A percentile compares a stretch with the other conserved stretches of the same genome.
Evolutionary conservation across 257 asterid genomes (phyloP).

Genomic region (Echium plantagineum): DNA sequence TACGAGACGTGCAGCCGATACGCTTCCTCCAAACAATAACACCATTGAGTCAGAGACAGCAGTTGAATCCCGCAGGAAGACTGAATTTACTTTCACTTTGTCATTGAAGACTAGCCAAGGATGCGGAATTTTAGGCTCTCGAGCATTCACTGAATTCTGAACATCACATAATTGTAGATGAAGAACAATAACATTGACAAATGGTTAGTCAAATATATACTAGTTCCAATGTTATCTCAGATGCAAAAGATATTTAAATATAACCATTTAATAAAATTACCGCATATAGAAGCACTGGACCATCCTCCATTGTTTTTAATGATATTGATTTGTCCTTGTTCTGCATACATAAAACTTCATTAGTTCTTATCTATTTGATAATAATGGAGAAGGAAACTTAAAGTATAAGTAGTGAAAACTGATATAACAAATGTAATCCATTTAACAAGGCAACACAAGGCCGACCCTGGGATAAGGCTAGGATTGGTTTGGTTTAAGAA

Average conservation of each 20-base stretch:
- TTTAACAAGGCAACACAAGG: too few relatives aligned
- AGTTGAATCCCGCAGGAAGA: constrained; percentile 86
- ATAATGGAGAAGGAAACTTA: too few relatives aligned
- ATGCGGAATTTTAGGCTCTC: constrained; percentile 57
- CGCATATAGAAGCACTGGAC: constrained; percentile 70
- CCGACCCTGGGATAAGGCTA: too few relatives aligned
- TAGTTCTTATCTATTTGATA: constrained; percentile 8
- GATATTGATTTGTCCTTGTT: constrained; percentile 82
- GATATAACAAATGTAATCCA: too few relatives aligned
- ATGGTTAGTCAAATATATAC: too few relatives aligned
- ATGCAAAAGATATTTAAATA: not conserved
- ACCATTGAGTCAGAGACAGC: constrained; percentile 76
- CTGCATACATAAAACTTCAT: constrained; percentile 32
- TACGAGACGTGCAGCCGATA: constrained; percentile 52
- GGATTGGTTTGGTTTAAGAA: too few relatives aligned
- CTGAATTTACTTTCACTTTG: constrained; percentile 80
- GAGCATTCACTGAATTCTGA: constrained; percentile 77
- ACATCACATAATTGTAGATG: constrained; percentile 3
- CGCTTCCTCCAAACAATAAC: constrained; percentile 75
- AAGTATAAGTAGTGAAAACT: too few relatives aligned
- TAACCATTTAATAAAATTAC: constrained; percentile 27
- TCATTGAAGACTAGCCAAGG: constrained; percentile 96
- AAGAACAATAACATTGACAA: not conserved
- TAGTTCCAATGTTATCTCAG: too few relatives aligned
- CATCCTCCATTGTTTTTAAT: constrained; percentile 92